These are phyloP conservation scores for Hamamelis virginiana DNA, from an alignment of 164 flowering plant species.

Conservation along the genomic window DNA sequence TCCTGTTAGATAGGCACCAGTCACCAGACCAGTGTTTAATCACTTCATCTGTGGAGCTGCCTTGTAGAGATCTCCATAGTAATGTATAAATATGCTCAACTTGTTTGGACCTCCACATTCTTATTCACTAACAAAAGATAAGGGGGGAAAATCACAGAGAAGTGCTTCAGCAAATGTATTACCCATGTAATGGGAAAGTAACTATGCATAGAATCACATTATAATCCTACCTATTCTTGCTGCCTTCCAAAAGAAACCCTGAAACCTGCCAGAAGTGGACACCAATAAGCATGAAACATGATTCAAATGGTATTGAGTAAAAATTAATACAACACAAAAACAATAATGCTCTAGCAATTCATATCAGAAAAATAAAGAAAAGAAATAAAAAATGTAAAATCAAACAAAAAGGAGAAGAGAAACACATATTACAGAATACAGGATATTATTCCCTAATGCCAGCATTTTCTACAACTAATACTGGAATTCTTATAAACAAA, in stretches of 20 bases:
- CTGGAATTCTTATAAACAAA: background rate
- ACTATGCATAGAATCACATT: background rate
- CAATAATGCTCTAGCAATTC: background rate
- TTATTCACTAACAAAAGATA: no score
- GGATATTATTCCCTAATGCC: background rate
- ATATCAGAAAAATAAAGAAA: background rate
- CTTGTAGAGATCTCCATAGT: no score
- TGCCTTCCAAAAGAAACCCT: conserved; percentile 97
- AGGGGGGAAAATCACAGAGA: background rate
- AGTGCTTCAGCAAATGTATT: background rate
- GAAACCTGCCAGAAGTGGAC: conserved; percentile 51
- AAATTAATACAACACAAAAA: background rate
- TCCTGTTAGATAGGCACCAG: no score
- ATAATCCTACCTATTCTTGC: conserved; percentile 66
- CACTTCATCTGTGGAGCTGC: no score
- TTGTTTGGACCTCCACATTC: no score
- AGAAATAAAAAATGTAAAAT: background rate
- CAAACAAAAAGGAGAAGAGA: background rate
- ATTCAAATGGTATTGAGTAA: no score
- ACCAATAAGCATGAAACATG: background rate
- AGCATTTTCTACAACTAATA: background rate
- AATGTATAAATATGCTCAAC: no score
- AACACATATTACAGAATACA: background rate
- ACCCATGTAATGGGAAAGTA: background rate
- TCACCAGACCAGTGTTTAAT: no score